Evolutionary conservation across 345 rosid species (phyloP).

Genomic region (Gossypium turneri): DNA sequence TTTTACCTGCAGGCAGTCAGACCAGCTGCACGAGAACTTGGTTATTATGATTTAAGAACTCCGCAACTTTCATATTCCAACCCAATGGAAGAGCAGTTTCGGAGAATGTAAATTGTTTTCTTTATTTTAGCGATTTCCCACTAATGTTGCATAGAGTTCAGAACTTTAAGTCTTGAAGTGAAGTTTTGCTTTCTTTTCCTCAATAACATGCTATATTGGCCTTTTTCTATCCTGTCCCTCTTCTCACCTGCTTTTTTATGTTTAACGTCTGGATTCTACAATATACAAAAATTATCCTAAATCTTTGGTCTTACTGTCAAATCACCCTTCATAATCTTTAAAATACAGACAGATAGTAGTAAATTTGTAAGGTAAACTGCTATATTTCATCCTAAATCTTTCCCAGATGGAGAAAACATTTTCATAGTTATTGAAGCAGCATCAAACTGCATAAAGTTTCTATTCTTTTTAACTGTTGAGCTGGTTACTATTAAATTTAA

Average conservation of each 20-base stretch:
- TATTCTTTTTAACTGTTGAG: neutral
- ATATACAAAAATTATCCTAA: neutral
- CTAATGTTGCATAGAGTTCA: neutral
- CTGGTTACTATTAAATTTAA: neutral
- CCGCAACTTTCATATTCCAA: slow-evolving; percentile 34
- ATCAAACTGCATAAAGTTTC: slow-evolving; percentile 2
- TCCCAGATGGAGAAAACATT: neutral
- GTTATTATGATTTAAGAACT: slow-evolving; percentile 44
- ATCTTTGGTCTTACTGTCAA: neutral
- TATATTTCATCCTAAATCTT: neutral
- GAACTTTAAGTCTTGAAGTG: slow-evolving; percentile 7
- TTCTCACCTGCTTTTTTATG: neutral
- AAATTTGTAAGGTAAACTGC: neutral
- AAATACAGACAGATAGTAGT: neutral
- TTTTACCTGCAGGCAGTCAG: slow-evolving; percentile 45
- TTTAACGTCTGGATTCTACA: slow-evolving; percentile 8
- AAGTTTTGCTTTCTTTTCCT: neutral
- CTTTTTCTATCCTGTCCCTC: neutral
- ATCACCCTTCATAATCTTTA: neutral
- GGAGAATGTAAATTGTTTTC: slow-evolving; percentile 51
- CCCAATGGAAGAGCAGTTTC: slow-evolving; percentile 55
- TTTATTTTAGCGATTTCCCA: slow-evolving; percentile 1
- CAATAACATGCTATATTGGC: neutral
- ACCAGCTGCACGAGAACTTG: slow-evolving; percentile 36
- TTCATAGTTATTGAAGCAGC: neutral